Evolutionary conservation across 192 early-diverging fungal genomes (phyloP).

Genomic region (Lobosporangium transversale): DNA sequence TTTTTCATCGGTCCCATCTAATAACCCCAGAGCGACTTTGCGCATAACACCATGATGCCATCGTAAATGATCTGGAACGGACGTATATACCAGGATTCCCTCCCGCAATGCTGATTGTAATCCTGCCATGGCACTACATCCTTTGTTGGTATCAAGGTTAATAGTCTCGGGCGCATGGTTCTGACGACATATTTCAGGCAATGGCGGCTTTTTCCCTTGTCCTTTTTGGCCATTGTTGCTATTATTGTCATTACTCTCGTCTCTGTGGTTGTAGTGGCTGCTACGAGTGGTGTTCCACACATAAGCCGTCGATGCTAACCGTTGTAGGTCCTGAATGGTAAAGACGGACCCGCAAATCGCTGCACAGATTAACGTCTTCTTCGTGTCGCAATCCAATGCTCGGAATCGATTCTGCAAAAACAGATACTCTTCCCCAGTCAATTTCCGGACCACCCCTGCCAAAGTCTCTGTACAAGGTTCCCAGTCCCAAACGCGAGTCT

Average conservation of each 20-base stretch:
- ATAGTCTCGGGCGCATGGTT: conserved; percentile 3
- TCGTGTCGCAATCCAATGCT: conserved; percentile 40
- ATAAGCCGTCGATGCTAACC: conserved; percentile 27
- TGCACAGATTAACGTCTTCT: conserved; percentile 40
- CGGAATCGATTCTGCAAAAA: conserved; percentile 28
- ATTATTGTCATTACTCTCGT: too few species aligned
- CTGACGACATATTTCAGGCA: too few species aligned
- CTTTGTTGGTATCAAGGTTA: conserved; percentile 14
- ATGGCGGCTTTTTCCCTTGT: not conserved
- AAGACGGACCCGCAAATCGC: conserved; percentile 36
- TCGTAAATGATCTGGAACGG: conserved; percentile 19
- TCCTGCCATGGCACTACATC: conserved; percentile 39
- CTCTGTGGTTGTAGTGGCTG: too few species aligned
- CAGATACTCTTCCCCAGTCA: conserved; percentile 42
- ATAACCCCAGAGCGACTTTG: conserved; percentile 21
- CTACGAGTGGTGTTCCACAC: too few species aligned
- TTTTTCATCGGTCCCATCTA: conserved; percentile 40
- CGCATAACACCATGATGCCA: conserved; percentile 45
- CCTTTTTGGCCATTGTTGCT: too few species aligned
- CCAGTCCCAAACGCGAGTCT: conserved; percentile 29
- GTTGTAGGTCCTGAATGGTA: conserved; percentile 27
- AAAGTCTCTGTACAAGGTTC: conserved; percentile 27
- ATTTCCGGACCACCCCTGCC: conserved; percentile 28
- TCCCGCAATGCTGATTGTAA: conserved; percentile 30
- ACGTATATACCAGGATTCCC: conserved; percentile 43